Conservation (phyloP, 306 rosid species). For the Rosa rugosa region DNA sequence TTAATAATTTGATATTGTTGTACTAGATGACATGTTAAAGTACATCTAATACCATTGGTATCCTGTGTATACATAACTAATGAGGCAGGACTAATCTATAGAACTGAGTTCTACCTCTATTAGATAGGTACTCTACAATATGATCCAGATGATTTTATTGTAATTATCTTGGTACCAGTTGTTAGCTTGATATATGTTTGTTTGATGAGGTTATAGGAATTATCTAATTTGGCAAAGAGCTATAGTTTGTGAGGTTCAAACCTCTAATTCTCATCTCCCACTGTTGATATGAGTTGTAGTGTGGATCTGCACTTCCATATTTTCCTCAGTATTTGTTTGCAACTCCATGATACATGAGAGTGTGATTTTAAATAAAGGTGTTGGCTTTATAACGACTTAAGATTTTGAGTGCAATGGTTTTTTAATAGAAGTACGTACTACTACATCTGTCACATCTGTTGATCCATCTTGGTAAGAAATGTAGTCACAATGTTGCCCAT, state of each 20-base stretch:
- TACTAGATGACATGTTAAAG: neutral
- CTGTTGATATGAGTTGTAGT: neutral
- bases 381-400: neutral
- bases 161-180: neutral
- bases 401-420: neutral
- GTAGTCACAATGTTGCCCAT: neutral
- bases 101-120: neutral
- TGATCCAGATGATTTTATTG: neutral
- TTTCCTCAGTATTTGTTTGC: neutral
- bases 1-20: neutral
- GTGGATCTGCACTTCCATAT: neutral
- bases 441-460: neutral
- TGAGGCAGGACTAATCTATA: neutral
- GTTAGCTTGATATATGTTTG: neutral
- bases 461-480: neutral
- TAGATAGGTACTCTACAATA: neutral
- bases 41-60: neutral
- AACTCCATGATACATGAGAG: neutral
- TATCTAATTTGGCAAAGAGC: neutral
- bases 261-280: neutral
- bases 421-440: neutral
- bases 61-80: neutral
- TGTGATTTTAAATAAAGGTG: neutral
- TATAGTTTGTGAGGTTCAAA: neutral
- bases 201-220: neutral